Base-by-base conservation (phyloP, 1,284 basidiomycete genomes). In the Apiotrichum sp. region DNA sequence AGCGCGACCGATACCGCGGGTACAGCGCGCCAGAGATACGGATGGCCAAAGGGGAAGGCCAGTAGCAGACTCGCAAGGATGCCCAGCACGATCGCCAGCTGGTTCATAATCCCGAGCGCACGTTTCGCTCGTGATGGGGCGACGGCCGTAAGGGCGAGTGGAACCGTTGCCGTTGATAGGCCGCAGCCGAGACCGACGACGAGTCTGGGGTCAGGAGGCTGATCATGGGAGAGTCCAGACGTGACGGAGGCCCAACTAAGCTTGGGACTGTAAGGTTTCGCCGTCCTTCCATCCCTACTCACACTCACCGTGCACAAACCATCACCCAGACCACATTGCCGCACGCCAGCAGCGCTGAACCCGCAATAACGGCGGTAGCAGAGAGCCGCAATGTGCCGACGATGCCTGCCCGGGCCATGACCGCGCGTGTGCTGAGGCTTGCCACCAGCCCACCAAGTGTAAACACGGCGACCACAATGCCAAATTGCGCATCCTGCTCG, bases 91-190 rank as follows among this genome's bases (percentile, higher is more conserved):
- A 77, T 77, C 52, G 67, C 70, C 14, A 74, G 62, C 58, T 77
- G 79, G 61, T 78, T 79, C 34, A 74, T 58, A 34, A 79, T 77
- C 0, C 79, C 79, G 16, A 79, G 63, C 3, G 74, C 69, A 11
- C 72, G 70, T 38, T 70, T 69, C 31, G 77, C 64, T 6, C 63
- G 35, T 0, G 71, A 52, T 1, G 78, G 78, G 1, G 78, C 76
- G 39, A 80, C 69, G 44, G 77, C 72, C 34, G 71, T 66, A 5
- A 78, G 68, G 48, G 73, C 76, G 38, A 78, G 62, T 76, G 67
- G 51, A 0, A 78, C 77, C 7, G 74, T 67, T 8, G 75, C 75
- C 0, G 78, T 76, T 2, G 72, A 72, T 1, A 79, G 62, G 5
- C 78, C 78, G 39, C 74, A 76, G 1, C 77, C 78, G 3, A 78